Evolutionary conservation across 495 filamentous ascomycete species (phyloP).

Genomic region (Penicillium turbatum): DNA sequence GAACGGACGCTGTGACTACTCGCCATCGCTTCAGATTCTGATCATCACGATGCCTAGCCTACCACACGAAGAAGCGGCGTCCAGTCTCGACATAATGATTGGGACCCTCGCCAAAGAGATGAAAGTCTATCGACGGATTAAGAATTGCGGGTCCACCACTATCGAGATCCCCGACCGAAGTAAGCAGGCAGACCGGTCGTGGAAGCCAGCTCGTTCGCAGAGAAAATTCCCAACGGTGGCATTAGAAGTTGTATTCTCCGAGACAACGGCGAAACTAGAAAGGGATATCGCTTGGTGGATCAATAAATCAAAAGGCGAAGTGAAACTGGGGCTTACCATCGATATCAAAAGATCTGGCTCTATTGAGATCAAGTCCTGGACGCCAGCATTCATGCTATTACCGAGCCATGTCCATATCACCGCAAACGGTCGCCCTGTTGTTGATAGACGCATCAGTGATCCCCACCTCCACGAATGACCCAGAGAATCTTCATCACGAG

Average conservation of each 20-base stretch:
- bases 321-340: conserved; percentile 3
- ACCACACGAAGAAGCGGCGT: neutral
- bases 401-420: neutral
- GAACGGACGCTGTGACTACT: conserved; percentile 2
- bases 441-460: neutral
- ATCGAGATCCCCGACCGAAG: neutral
- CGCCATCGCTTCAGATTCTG: conserved; percentile 3
- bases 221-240: conserved; percentile 7
- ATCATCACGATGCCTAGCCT: conserved; percentile 1
- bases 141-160: neutral
- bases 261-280: conserved; percentile 1
- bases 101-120: neutral
- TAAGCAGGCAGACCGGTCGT: conserved; percentile 7
- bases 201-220: neutral
- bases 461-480: neutral
- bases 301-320: conserved; percentile 1
- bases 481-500: neutral
- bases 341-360: neutral
- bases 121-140: neutral
- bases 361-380: neutral
- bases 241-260: conserved; percentile 3
- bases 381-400: neutral
- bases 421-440: neutral
- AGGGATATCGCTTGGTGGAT: conserved; percentile 7
- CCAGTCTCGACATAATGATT: neutral